Evolutionary conservation across 2,329 filamentous ascomycete species (phyloP).

Genomic region (Chrysoporthe austroafricana): DNA sequence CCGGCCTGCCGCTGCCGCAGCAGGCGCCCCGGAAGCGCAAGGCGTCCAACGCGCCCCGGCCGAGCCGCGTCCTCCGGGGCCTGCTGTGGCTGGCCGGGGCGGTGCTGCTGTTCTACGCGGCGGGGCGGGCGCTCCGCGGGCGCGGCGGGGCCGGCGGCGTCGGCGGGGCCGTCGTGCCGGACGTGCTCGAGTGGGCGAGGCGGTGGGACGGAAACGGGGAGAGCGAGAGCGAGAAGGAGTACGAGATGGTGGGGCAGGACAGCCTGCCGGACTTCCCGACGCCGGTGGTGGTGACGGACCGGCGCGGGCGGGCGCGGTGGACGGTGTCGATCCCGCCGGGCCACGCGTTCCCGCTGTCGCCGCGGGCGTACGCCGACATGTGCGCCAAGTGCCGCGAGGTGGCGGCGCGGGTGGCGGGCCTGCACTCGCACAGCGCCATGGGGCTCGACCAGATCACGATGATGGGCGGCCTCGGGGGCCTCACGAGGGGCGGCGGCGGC

Average conservation of each 20-base stretch:
- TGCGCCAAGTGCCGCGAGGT: constrained; percentile 70
- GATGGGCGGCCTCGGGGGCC: constrained; percentile 39
- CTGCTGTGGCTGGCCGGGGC: constrained; percentile 58
- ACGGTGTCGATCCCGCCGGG: constrained; percentile 77
- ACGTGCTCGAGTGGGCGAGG: constrained; percentile 39
- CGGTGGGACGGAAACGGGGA: constrained; percentile 29
- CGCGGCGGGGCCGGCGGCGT: constrained; percentile 29
- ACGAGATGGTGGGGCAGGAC: constrained; percentile 70
- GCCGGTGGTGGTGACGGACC: constrained; percentile 71
- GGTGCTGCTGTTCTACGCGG: constrained; percentile 56
- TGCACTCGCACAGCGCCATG: constrained; percentile 46
- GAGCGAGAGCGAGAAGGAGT: constrained; percentile 44
- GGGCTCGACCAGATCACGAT: constrained; percentile 41
- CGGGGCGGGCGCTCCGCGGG: constrained; percentile 39
- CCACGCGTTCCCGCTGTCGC: constrained; percentile 67
- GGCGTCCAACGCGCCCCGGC: constrained; percentile 59
- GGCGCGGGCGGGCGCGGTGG: constrained; percentile 70
- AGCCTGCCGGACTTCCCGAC: constrained; percentile 73
- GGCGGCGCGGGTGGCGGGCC: constrained; percentile 58
- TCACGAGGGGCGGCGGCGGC: constrained; percentile 45
- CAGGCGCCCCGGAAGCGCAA: constrained; percentile 68
- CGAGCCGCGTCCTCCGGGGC: constrained; percentile 60
- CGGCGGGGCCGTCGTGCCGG: constrained; percentile 35
- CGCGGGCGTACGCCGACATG: constrained; percentile 70
- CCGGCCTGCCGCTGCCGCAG: constrained; percentile 64